Evolutionary conservation across 495 filamentous ascomycete species (phyloP), one percentile per base, ranked within the genome.

Genomic region (Hypoxylon lienhwacheense): DNA sequence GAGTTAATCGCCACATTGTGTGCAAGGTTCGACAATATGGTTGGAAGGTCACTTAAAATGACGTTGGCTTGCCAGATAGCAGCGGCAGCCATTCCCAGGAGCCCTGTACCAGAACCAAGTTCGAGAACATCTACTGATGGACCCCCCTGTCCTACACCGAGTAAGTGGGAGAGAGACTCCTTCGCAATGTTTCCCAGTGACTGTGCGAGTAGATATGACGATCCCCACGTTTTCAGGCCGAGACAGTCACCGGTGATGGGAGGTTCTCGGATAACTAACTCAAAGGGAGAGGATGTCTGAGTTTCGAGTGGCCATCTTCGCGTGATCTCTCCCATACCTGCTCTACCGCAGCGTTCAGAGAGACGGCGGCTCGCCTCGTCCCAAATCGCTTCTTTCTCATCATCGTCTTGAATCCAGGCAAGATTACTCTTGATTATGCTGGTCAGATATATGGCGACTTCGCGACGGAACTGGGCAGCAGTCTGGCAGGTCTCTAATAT

Each of bases 161-260:
- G 54, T 11, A 79, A 44, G 39, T 77, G 73, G 1, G 64, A 53
- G 7, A 80, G 56, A 7, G 68, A 64, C 0, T 58, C 59, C 16
- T 55, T 48, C 3, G 67, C 60, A 17, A 81, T 66, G n/a, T 59
- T 41, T 3, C 67, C 61, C 2, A 97, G 82, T 8, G 85, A 84
- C 56, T 84, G 87, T 0, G 93, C 87, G 12, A 98, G 85, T 2
- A 95, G 79, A 65, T 88, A 93, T 0, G 90, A 90, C 0, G 89
- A 89, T 0, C 87, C 83, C 91, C 91, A 96, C 0, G 91, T 97
- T 65, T 97, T 97, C 62, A 90, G 79, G 7, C 93, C 93, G 11
- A 97, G 79, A 47, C 91, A 86, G 67, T 96, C 93, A 2, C 85
- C 82, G 0, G 88, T 95, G 42, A 96, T 70, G 1, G 90, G 83